These are phyloP conservation scores for Butyriboletus appendiculatus DNA, from an alignment of 1,284 basidiomycete species.

Conservation along the genomic window DNA sequence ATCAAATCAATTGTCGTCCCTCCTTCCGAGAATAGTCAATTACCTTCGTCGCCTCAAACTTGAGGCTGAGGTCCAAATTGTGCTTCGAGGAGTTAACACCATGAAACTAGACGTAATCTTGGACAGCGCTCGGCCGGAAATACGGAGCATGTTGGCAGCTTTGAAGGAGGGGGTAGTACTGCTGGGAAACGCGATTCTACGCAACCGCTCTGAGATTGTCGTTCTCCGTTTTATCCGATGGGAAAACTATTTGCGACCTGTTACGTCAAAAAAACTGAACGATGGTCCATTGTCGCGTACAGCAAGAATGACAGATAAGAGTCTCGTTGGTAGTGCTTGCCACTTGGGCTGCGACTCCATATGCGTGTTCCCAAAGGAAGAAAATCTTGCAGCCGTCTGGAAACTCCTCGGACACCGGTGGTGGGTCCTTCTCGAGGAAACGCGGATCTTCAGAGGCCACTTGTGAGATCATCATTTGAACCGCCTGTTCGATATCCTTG, in stretches of 20 bases:
- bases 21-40: conserved; percentile 91
- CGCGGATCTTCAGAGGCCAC: conserved; percentile 89
- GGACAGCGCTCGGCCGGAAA: conserved; percentile 78
- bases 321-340: conserved; percentile 64
- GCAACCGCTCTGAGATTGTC: conserved; percentile 76
- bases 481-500: conserved; percentile 84
- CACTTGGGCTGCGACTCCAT: conserved; percentile 91
- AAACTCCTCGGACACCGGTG: conserved; percentile 87
- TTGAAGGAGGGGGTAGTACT: conserved; percentile 83
- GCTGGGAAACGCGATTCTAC: conserved; percentile 49
- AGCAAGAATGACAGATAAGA: conserved; percentile 79
- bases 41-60: conserved; percentile 98
- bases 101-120: conserved; percentile 94
- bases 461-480: conserved; percentile 80
- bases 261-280: conserved; percentile 5
- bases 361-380: conserved; percentile 92
- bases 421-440: conserved; percentile 80
- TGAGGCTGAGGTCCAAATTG: conserved; percentile 93
- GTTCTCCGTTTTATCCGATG: conserved; percentile 76
- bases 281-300: conserved; percentile 45
- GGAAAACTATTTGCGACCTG: conserved; percentile 68
- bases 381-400: conserved; percentile 91
- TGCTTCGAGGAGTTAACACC: conserved; percentile 80
- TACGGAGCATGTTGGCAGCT: conserved; percentile 67
- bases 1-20: conserved; percentile 72